These are phyloP conservation scores for Triglochin maritima DNA, from an alignment of 106 monocot species.

Conservation along the genomic window DNA sequence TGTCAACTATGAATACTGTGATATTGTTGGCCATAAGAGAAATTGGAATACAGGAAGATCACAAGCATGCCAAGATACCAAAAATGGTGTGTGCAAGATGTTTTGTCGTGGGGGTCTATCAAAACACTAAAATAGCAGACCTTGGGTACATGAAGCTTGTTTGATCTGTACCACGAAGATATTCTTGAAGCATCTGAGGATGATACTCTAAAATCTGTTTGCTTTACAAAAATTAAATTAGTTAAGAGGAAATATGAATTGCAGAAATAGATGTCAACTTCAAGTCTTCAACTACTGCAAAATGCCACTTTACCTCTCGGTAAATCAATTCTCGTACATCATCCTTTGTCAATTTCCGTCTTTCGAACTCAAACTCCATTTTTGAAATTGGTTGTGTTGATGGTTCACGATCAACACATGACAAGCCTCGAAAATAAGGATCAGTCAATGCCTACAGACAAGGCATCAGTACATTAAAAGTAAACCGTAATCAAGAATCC, in stretches of 20 bases:
- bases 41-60: too few relatives aligned
- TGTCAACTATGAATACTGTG: too few relatives aligned
- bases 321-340: constrained; percentile 74
- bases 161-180: constrained; percentile 54
- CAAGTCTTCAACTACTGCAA: too few relatives aligned
- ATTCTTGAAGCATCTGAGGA: constrained; percentile 74
- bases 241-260: not conserved
- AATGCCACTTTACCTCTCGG: constrained; percentile 36
- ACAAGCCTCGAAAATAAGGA: constrained; percentile 54
- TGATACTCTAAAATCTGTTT: constrained; percentile 73
- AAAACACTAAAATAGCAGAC: constrained; percentile 5
- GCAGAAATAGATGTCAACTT: not conserved
- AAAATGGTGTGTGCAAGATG: too few relatives aligned
- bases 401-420: constrained; percentile 60
- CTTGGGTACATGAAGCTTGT: constrained; percentile 82
- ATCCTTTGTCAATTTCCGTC: constrained; percentile 62
- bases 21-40: too few relatives aligned
- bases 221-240: not conserved
- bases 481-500: not conserved
- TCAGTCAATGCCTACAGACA: constrained; percentile 38
- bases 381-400: constrained; percentile 65
- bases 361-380: constrained; percentile 78
- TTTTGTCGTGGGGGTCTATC: too few relatives aligned
- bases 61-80: too few relatives aligned
- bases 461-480: not conserved